A percentile compares a stretch with the other conserved stretches of the same genome.
Conservation (phyloP, 371 early-diverging fungal genomes). For the Quaeritorhiza haematococci region DNA sequence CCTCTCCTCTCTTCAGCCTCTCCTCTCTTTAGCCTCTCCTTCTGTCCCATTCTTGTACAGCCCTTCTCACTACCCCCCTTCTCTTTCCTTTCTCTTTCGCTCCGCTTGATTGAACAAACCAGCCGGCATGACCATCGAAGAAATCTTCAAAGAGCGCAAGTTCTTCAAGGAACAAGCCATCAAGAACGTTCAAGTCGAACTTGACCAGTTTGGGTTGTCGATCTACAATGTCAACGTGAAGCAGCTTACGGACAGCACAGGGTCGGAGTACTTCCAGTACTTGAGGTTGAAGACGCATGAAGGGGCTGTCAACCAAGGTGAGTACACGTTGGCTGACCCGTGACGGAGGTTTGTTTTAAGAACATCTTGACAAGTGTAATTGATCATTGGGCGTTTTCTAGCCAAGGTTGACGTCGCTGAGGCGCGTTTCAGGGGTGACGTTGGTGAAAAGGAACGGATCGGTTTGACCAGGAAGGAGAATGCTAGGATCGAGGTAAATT, state of each 20-base stretch:
- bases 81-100: too few relatives aligned
- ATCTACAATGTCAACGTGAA: slow-evolving; percentile 54
- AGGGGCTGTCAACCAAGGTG: slow-evolving; percentile 52
- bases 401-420: slow-evolving; percentile 53
- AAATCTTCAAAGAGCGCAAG: slow-evolving; percentile 45
- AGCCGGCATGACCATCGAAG: slow-evolving; percentile 40
- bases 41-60: slow-evolving; percentile 1
- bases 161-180: slow-evolving; percentile 40
- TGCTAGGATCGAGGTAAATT: slow-evolving; percentile 28
- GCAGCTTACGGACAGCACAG: slow-evolving; percentile 35
- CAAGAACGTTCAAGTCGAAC: slow-evolving; percentile 40
- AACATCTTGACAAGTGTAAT: too few relatives aligned
- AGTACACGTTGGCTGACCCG: too few relatives aligned
- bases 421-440: slow-evolving; percentile 39
- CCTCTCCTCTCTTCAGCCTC: too few relatives aligned
- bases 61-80: too few relatives aligned
- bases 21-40: slow-evolving; percentile 1
- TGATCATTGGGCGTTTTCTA: too few relatives aligned
- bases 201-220: slow-evolving; percentile 48
- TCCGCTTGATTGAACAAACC: too few relatives aligned
- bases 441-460: slow-evolving; percentile 42
- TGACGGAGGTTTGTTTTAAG: too few relatives aligned
- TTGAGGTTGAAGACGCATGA: slow-evolving; percentile 41
- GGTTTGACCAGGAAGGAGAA: slow-evolving; percentile 34
- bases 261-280: slow-evolving; percentile 45